phyloP scores from a whole-genome alignment of 768 basidiomycete genomes.

The Mycena haematopus region DNA sequence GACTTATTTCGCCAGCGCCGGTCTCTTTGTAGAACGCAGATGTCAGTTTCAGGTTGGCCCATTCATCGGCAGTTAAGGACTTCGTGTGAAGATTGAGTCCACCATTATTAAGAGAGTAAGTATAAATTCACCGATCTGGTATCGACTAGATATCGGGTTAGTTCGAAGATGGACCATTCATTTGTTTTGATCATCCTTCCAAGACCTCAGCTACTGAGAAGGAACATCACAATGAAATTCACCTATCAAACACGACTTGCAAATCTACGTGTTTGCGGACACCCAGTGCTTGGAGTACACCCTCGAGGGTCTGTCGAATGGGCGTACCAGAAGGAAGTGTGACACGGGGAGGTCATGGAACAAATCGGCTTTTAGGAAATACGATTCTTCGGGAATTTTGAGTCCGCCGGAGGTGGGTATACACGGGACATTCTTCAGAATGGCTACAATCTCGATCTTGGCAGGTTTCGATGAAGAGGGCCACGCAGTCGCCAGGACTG shows the following conservation, averaged over 20 bases:
- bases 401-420: slow-evolving; percentile 81
- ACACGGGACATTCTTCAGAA: slow-evolving; percentile 60
- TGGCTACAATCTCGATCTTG: slow-evolving; percentile 53
- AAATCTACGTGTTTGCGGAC: slow-evolving; percentile 92
- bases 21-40: slow-evolving; percentile 76
- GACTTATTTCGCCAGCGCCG: slow-evolving; percentile 26
- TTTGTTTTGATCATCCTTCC: slow-evolving; percentile 87
- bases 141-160: slow-evolving; percentile 89
- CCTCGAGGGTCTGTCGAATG: slow-evolving; percentile 77
- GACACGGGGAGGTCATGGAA: slow-evolving; percentile 88
- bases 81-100: neutral
- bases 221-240: slow-evolving; percentile 17
- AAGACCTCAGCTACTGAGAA: slow-evolving; percentile 4
- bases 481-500: slow-evolving; percentile 75
- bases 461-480: slow-evolving; percentile 56
- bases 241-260: slow-evolving; percentile 92
- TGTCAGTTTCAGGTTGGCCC: slow-evolving; percentile 66
- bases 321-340: slow-evolving; percentile 65
- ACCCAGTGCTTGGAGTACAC: slow-evolving; percentile 72
- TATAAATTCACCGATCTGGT: slow-evolving; percentile 56
- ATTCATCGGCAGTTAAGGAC: slow-evolving; percentile 50
- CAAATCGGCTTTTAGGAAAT: slow-evolving; percentile 85
- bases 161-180: slow-evolving; percentile 86
- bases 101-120: neutral
- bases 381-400: slow-evolving; percentile 72